phyloP scores from a whole-genome alignment of 345 rosid genomes.

The Eucalyptus caleyi region DNA sequence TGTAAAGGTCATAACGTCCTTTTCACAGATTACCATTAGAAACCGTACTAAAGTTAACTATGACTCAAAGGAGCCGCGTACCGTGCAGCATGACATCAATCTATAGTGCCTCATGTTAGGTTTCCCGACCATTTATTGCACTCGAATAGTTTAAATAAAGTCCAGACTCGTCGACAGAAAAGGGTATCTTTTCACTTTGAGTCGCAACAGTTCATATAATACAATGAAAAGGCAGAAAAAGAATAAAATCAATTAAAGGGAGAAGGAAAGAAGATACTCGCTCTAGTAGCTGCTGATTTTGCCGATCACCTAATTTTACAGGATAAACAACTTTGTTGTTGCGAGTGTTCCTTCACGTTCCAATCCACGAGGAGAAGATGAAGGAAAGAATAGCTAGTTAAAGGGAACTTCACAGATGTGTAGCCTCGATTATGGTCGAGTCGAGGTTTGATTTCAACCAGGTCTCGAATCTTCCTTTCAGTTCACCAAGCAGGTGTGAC shows the following conservation, averaged over 20 bases:
- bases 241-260: not conserved
- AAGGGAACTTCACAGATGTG: constrained; percentile 5
- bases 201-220: not conserved
- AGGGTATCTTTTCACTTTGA: not conserved
- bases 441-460: not conserved
- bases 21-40: not conserved
- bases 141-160: not conserved
- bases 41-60: not conserved
- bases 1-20: not conserved
- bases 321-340: not conserved
- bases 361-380: not conserved
- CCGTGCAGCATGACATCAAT: not conserved
- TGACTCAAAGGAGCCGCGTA: not conserved
- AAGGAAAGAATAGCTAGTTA: not conserved
- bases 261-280: not conserved
- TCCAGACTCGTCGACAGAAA: not conserved
- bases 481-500: constrained; percentile 8
- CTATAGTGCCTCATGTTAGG: not conserved
- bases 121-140: not conserved
- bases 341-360: not conserved
- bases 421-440: constrained; percentile 14
- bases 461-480: constrained; percentile 14
- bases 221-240: not conserved
- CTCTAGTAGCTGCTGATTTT: not conserved
- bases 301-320: not conserved